phyloP scores from a whole-genome alignment of 352 stramenopile genomes.

The Phytophthora cryptogea region DNA sequence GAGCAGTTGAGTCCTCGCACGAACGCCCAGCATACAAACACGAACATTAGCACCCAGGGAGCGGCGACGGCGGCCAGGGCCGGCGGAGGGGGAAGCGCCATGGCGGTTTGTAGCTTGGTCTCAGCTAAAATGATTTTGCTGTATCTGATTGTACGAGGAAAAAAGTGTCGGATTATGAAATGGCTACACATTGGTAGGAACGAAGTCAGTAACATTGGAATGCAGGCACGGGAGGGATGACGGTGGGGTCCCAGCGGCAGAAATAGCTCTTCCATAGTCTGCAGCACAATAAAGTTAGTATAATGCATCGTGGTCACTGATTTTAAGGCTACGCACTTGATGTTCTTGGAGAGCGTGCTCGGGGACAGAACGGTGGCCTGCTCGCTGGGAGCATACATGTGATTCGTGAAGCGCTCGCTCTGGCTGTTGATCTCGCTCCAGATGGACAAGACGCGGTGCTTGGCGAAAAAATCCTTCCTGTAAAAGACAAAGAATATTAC shows the following conservation, averaged over 20 bases:
- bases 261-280: slow-evolving; percentile 89
- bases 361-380: slow-evolving; percentile 50
- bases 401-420: slow-evolving; percentile 73
- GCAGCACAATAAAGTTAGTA: slow-evolving; percentile 10
- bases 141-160: slow-evolving; percentile 23
- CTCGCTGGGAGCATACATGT: slow-evolving; percentile 61
- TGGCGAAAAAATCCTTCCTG: slow-evolving; percentile 81
- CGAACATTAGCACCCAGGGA: slow-evolving; percentile 23
- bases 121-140: slow-evolving; percentile 15
- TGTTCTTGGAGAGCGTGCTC: slow-evolving; percentile 87
- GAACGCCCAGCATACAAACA: slow-evolving; percentile 34
- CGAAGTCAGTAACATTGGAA: slow-evolving; percentile 74
- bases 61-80: slow-evolving; percentile 19
- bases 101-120: slow-evolving; percentile 10
- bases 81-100: slow-evolving; percentile 23
- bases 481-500: slow-evolving; percentile 1
- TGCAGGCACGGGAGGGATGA: slow-evolving; percentile 67
- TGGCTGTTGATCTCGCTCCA: slow-evolving; percentile 83
- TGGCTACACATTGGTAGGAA: slow-evolving; percentile 2
- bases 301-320: background rate
- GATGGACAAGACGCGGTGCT: slow-evolving; percentile 77
- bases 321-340: slow-evolving; percentile 63
- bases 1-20: slow-evolving; percentile 32
- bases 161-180: slow-evolving; percentile 15
- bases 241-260: slow-evolving; percentile 81